A percentile compares a stretch with the other conserved stretches of the same genome.
Evolutionary conservation across 1,284 basidiomycete species (phyloP).

Genomic region (Irpex rosettiformis): DNA sequence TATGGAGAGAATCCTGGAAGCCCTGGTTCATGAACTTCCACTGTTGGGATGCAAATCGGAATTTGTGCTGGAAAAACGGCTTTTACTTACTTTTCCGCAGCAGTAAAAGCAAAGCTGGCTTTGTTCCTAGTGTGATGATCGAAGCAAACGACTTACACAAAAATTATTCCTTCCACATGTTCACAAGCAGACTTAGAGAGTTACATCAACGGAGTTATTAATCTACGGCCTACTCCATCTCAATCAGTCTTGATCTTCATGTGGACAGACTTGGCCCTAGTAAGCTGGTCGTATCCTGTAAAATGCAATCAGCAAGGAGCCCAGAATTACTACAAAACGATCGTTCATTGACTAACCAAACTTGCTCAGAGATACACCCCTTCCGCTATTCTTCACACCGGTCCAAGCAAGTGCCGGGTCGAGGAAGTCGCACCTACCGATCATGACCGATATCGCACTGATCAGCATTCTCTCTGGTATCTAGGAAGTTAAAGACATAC

Average conservation of each 20-base stretch:
- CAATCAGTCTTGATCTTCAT: conserved; percentile 61
- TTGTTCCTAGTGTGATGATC: too few species aligned
- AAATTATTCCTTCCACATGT: too few species aligned
- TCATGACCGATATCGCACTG: background rate
- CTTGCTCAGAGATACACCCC: conserved; percentile 86
- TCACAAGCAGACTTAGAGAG: too few species aligned
- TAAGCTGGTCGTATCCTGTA: conserved; percentile 75
- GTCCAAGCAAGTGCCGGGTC: conserved; percentile 94
- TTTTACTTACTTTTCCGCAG: too few species aligned
- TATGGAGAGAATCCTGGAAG: background rate
- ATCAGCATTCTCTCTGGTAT: conserved; percentile 1
- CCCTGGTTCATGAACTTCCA: background rate
- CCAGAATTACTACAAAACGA: background rate
- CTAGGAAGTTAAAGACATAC: conserved; percentile 25
- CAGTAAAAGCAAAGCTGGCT: too few species aligned
- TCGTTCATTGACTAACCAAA: conserved; percentile 57
- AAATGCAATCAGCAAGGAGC: background rate
- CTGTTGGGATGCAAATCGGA: too few species aligned
- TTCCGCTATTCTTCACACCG: conserved; percentile 89
- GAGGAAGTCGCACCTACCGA: conserved; percentile 71
- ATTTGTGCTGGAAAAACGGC: too few species aligned
- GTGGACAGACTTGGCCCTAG: conserved; percentile 72
- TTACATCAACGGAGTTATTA: too few species aligned
- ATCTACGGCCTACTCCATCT: background rate
- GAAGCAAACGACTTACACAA: too few species aligned